Base-by-base conservation (phyloP, 139 green algal species). In the Coelastrella sp. region DNA sequence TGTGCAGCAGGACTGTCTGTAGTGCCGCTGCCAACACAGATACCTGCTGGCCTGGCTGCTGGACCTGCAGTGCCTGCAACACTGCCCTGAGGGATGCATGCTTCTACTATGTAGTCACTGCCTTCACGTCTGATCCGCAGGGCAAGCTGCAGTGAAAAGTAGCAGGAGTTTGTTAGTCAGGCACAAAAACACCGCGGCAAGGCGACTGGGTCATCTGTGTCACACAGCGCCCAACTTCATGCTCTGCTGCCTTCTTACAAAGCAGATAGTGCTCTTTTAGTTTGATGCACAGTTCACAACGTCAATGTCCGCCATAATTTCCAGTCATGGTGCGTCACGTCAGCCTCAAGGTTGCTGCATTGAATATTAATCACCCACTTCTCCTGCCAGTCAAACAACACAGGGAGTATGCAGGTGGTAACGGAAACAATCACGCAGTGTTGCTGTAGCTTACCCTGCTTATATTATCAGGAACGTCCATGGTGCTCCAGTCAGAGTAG, bases 91-190 rank as follows among this genome's bases (percentile, higher is more conserved):
- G 84, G 84, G 19, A 82, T 57, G n/a, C 85, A 90, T 19, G 85
- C 85, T 11, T 90, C 85, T 4, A 90, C 85, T 22, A 84, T 90
- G 59, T 90, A 90, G 57, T 84, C 85, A n/a, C 85, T 90, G 73
- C 85, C 85, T 27, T 90, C 85, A 12, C 85, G n/a, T 35, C 60
- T 63, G 24, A 88, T 15, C 17, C 56, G 8, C 66, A 88, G 15
- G 5, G n/a, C 6, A 58, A 70, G 5, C 25, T 80, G 83, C 20
- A 70, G 35, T 19, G 15, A 22, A 66, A 70, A 57, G 58, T 20
- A 74, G 35, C 35, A 49, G 35, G 35, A 49, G 35, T 49, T 49
- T 49, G 35, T 49, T 5, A 49, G 35, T 49, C 35, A 3, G 35
- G 35, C 35, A 49, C 1, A 49, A 49, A 49, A 49, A 3, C 35